Evolutionary conservation across 352 stramenopile species (phyloP).

Genomic region (Pilasporangium apinafurcum): DNA sequence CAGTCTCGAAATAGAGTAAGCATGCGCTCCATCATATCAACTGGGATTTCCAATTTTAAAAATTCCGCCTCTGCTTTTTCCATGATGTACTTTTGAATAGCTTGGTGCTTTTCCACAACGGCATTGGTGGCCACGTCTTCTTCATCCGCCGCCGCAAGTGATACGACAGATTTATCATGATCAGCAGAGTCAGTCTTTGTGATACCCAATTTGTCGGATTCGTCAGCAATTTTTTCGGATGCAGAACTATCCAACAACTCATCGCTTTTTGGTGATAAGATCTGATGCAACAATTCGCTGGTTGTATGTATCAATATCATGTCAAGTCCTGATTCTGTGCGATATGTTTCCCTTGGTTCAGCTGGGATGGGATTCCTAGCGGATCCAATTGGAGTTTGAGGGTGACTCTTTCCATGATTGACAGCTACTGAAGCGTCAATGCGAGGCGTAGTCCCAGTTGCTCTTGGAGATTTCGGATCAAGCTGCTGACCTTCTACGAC

Average conservation of each 20-base stretch:
- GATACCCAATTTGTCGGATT: not conserved
- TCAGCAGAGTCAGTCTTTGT: too few species aligned
- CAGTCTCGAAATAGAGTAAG: conserved; percentile 28
- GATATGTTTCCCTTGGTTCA: conserved; percentile 10
- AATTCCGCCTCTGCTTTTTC: conserved; percentile 24
- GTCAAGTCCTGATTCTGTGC: conserved; percentile 13
- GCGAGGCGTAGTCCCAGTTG: too few species aligned
- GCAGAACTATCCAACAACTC: too few species aligned
- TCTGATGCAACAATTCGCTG: conserved; percentile 15
- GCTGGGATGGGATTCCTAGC: not conserved
- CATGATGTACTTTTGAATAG: conserved; percentile 7
- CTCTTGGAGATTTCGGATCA: too few species aligned
- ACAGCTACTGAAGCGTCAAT: too few species aligned
- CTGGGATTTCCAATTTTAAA: conserved; percentile 20
- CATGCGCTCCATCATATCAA: conserved; percentile 11
- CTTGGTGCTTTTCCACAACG: not conserved
- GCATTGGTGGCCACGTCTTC: not conserved
- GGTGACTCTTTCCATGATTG: too few species aligned
- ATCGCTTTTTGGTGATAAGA: conserved; percentile 23
- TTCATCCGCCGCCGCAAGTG: too few species aligned
- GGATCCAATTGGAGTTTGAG: not conserved
- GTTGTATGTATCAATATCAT: conserved; percentile 13
- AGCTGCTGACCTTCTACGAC: too few species aligned
- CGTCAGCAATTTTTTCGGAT: not conserved
- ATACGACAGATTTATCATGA: too few species aligned